Evolutionary conservation across 2,329 filamentous ascomycete genomes (phyloP).

Genomic region (Trichoderma sp.): DNA sequence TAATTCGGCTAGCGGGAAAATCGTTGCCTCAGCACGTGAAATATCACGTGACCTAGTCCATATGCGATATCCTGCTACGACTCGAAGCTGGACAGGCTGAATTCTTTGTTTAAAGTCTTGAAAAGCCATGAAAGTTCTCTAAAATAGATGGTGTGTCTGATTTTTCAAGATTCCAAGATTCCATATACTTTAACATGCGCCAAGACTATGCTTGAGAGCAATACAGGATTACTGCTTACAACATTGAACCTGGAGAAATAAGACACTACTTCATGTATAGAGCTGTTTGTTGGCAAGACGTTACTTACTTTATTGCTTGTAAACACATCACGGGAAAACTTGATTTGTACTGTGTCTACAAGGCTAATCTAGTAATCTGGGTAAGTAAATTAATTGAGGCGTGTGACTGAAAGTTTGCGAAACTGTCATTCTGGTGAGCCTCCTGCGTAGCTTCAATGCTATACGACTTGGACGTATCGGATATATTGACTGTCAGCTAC

Average conservation of each 20-base stretch:
- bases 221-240: neutral
- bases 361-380: neutral
- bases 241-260: neutral
- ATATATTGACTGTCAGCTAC: neutral
- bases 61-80: neutral
- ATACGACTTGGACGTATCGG: neutral
- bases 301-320: neutral
- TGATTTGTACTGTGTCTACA: neutral
- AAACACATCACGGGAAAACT: neutral
- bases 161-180: neutral
- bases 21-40: conserved; percentile 41
- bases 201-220: neutral
- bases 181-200: neutral
- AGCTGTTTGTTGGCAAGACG: neutral
- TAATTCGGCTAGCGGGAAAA: conserved; percentile 44
- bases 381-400: neutral
- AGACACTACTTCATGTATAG: neutral
- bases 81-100: neutral
- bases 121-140: neutral
- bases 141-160: neutral
- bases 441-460: neutral
- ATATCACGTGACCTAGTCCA: conserved; percentile 29
- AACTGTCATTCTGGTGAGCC: neutral
- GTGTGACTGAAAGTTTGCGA: neutral
- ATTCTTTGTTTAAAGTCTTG: neutral